Conservation (phyloP, 31 red algal species). For the Asparagopsis taxiformis region DNA sequence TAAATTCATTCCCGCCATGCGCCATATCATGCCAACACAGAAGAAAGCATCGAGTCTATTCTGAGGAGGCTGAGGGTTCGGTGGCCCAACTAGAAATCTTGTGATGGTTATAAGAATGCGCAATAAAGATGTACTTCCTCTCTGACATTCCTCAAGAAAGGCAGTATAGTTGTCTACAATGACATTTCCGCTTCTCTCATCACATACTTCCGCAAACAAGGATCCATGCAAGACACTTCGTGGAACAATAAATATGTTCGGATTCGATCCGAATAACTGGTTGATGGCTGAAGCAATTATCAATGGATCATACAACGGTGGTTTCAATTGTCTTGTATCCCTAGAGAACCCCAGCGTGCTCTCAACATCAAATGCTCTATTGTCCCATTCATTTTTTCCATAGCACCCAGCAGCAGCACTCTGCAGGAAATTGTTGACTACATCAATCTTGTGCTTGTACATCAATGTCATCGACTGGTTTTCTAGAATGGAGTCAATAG, state of each 20-base stretch:
- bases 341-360: constrained; percentile 41
- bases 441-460: constrained; percentile 27
- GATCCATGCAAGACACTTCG: constrained; percentile 38
- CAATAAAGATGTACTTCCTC: constrained; percentile 25
- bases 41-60: constrained; percentile 68
- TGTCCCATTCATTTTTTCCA: background rate
- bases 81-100: constrained; percentile 22
- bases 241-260: constrained; percentile 24
- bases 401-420: constrained; percentile 18
- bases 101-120: constrained; percentile 51
- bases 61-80: constrained; percentile 27
- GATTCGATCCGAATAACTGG: constrained; percentile 22
- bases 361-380: constrained; percentile 5
- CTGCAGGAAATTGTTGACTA: constrained; percentile 30
- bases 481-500: constrained; percentile 43
- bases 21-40: constrained; percentile 63
- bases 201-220: constrained; percentile 52
- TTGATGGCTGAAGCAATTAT: constrained; percentile 56
- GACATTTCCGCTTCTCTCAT: constrained; percentile 26
- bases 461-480: constrained; percentile 34
- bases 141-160: constrained; percentile 62
- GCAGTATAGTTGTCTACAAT: constrained; percentile 39
- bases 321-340: constrained; percentile 33
- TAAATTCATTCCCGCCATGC: constrained; percentile 34
- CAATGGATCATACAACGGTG: constrained; percentile 74